Percentiles rank a stretch among this genome's conserved stretches.
These are phyloP conservation scores for Heliocybe sulcata DNA, from an alignment of 1,284 basidiomycete genomes.

Conservation along the genomic window DNA sequence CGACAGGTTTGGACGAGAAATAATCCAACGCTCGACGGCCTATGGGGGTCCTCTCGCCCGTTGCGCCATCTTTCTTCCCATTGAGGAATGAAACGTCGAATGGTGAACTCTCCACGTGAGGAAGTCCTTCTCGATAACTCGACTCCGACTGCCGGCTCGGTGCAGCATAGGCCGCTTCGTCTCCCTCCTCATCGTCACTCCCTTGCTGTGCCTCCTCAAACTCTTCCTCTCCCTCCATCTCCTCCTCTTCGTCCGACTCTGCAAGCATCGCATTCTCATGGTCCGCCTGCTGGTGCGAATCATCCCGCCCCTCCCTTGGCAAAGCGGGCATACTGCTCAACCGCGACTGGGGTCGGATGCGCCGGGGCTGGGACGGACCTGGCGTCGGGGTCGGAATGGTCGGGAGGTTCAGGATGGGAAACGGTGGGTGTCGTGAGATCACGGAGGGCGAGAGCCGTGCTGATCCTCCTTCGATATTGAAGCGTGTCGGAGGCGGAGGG, in stretches of 20 bases:
- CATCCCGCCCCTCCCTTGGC: conserved; percentile 28
- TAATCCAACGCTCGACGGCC: conserved; percentile 14
- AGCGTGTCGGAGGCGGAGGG: background rate
- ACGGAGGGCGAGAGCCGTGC: conserved; percentile 1
- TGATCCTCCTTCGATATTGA: background rate
- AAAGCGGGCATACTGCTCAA: conserved; percentile 2
- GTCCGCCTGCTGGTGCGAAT: conserved; percentile 25
- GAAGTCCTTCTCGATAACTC: conserved; percentile 8
- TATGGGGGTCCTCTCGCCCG: conserved; percentile 6
- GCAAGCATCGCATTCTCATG: conserved; percentile 30
- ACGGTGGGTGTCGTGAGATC: background rate
- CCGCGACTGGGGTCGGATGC: background rate
- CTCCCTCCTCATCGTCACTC: conserved; percentile 12
- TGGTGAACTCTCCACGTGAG: conserved; percentile 11
- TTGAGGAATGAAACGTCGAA: conserved; percentile 6
- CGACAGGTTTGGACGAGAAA: background rate
- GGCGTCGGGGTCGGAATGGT: background rate
- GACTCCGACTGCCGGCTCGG: background rate
- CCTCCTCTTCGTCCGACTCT: conserved; percentile 30
- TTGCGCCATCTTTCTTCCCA: background rate
- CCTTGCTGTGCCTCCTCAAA: background rate
- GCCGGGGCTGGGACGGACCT: background rate
- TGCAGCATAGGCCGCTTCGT: conserved; percentile 17
- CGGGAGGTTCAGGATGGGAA: conserved; percentile 1
- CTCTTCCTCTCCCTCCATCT: conserved; percentile 24